Percentiles rank a stretch among this genome's conserved stretches.
These are phyloP conservation scores for Hypoxylon sp. DNA, from an alignment of 2,329 filamentous ascomycete genomes.

Conservation along the genomic window DNA sequence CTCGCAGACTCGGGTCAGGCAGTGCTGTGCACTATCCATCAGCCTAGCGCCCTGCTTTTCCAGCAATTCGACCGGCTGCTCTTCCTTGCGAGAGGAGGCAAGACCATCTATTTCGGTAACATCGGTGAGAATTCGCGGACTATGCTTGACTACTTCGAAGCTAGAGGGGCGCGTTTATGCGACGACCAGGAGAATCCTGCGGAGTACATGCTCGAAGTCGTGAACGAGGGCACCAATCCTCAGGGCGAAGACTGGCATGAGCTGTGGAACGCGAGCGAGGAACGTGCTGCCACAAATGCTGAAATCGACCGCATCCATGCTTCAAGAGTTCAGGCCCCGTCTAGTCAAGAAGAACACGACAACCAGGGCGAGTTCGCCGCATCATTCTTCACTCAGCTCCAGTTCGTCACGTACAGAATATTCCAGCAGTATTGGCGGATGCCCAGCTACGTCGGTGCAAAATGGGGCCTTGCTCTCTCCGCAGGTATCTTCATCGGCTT, in stretches of 20 bases:
- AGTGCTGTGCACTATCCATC: conserved; percentile 93
- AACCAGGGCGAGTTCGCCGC: conserved; percentile 20
- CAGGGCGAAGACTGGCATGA: conserved; percentile 18
- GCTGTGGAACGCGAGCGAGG: conserved; percentile 18
- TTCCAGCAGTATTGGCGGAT: conserved; percentile 27
- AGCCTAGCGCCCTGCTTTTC: conserved; percentile 91
- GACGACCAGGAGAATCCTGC: conserved; percentile 70
- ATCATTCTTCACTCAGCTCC: conserved; percentile 16
- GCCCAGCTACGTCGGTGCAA: conserved; percentile 20
- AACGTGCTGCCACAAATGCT: conserved; percentile 9
- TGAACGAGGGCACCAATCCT: conserved; percentile 15
- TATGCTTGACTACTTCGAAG: conserved; percentile 23
- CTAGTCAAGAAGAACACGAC: neutral
- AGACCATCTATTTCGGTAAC: conserved; percentile 82
- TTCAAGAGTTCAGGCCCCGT: neutral
- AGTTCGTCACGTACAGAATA: conserved; percentile 14
- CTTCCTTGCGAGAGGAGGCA: conserved; percentile 79
- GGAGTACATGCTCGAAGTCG: conserved; percentile 24
- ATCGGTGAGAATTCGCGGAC: conserved; percentile 64
- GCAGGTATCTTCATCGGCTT: conserved; percentile 24
- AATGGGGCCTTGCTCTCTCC: conserved; percentile 15
- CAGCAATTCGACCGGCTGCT: conserved; percentile 85
- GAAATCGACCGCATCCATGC: conserved; percentile 20
- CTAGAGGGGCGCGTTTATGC: conserved; percentile 61
- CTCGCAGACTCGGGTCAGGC: conserved; percentile 87